Percentiles rank a stretch among this genome's conserved stretches.
Conservation (phyloP, 257 asterid genomes). For the Solanum peruvianum region DNA sequence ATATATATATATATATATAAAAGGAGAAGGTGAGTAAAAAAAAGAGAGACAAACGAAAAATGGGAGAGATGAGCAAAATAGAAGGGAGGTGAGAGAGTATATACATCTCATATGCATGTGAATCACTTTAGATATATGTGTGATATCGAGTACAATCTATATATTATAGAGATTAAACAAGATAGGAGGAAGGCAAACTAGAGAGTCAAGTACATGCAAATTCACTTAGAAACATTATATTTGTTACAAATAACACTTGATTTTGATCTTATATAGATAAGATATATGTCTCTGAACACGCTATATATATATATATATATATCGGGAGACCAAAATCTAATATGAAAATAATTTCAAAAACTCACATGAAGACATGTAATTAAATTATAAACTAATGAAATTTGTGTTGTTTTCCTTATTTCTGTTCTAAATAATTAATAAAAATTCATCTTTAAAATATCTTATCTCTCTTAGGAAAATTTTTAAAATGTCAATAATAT, state of each 20-base stretch:
- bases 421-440: background rate
- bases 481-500: too few species aligned
- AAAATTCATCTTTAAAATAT: background rate
- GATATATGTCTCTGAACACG: background rate
- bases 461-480: background rate
- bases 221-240: background rate
- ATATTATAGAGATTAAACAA: background rate
- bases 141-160: too few species aligned
- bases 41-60: background rate
- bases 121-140: too few species aligned
- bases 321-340: background rate
- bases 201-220: background rate
- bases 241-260: background rate
- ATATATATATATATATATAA: too few species aligned
- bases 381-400: too few species aligned
- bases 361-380: background rate
- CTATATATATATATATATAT: too few species aligned
- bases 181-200: background rate
- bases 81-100: background rate
- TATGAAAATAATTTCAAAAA: too few species aligned
- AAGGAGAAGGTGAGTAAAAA: background rate
- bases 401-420: background rate
- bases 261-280: background rate
- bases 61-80: background rate
- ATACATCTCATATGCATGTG: background rate